Conservation (phyloP, 2,329 filamentous ascomycete genomes). For the Rutstroemia sp. region DNA sequence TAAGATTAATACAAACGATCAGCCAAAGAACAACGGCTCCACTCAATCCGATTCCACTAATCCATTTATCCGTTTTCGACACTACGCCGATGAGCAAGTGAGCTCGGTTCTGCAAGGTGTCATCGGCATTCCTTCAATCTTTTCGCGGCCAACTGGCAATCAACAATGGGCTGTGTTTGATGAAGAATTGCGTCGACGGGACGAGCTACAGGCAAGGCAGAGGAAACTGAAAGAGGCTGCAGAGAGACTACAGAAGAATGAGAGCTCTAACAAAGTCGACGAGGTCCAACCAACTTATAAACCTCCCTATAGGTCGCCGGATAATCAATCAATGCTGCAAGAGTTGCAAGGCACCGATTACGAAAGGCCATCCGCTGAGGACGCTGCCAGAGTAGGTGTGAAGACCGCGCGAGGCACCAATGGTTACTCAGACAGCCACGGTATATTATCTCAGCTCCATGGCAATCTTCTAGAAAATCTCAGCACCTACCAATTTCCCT, state of each 20-base stretch:
- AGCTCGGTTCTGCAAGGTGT: constrained; percentile 28
- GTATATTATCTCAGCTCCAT: neutral
- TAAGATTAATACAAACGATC: constrained; percentile 8
- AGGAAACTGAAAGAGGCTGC: constrained; percentile 19
- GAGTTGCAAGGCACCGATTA: no score
- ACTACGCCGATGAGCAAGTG: constrained; percentile 27
- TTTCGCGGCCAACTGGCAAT: constrained; percentile 18
- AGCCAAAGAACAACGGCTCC: constrained; percentile 8
- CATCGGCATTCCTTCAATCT: constrained; percentile 27
- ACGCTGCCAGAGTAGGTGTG: constrained; percentile 12
- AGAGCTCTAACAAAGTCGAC: no score
- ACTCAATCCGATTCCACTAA: constrained; percentile 10
- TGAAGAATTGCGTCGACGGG: constrained; percentile 21
- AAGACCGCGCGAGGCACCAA: constrained; percentile 6
- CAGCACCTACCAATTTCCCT: constrained; percentile 17
- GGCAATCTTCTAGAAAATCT: neutral
- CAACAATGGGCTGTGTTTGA: constrained; percentile 24
- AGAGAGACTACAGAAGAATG: neutral
- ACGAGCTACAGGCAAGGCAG: constrained; percentile 21
- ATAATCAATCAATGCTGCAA: no score
- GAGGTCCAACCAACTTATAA: no score
- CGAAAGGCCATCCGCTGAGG: neutral
- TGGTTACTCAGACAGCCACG: no score
- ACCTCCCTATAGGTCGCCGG: no score
- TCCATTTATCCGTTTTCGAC: constrained; percentile 28